Base-by-base conservation (phyloP, 2,329 filamentous ascomycete species). In the Fusarium haematococcum region DNA sequence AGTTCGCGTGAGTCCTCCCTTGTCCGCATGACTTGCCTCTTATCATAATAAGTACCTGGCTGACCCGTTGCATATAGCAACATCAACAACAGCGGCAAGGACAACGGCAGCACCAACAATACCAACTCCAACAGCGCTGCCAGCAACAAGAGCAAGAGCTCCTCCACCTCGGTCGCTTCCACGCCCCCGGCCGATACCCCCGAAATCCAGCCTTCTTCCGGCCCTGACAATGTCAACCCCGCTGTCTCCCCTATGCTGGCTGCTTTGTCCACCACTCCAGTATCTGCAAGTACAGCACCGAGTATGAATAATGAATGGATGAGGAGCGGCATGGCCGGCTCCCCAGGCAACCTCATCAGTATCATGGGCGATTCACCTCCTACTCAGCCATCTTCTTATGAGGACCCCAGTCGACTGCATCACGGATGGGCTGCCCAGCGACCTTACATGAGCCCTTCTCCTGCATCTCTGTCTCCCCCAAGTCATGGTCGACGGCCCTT, bases 341-440 rank as follows among this genome's bases (percentile, higher is more conserved):
- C 87, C n/a, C 87, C 87, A n/a, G 84, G 85, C 60, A 88, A 88
- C 68, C 81, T 88, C 66, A 87, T 88, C 71, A 87, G 83, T 77
- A 78, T 88, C 67, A 83, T 84, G 79, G 86, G 86, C 63, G 87
- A 89, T 72, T 89, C 87, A 25, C 87, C 87, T 57, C 87, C 87
- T 4, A 88, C 86, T 20, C 86, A 86, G 56, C 86, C 86, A 18
- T 88, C 86, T 23, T 88, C 86, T 2, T 88, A 87, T 71, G 86
- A 88, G 75, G 86, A 88, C 70, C 80, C 84, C 7, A 76, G 83
- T 62, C 84, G 84, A 39, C 78, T 85, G 56, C 81, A 84, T 45
- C 85, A 86, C 67, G 75, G 84, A 82, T 77, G 86, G 86, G 83
- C 81, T 85, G 85, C 85, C 70, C 81, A 89, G 68, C 82, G 86